phyloP scores from a whole-genome alignment of 192 early-diverging fungal genomes.

The Coemansia sp. region DNA sequence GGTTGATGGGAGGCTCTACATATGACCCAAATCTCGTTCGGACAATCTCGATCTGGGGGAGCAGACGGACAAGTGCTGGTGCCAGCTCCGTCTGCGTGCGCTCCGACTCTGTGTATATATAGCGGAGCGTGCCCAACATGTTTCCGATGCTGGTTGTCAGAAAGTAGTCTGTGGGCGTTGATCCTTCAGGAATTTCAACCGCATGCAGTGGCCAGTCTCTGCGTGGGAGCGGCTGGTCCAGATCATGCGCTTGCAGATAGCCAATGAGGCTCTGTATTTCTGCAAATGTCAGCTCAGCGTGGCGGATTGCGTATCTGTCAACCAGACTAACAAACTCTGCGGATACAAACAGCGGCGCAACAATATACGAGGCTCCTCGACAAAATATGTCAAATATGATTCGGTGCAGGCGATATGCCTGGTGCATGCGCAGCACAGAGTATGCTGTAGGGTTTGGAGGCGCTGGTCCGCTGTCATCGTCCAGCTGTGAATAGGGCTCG shows the following conservation, averaged over 20 bases:
- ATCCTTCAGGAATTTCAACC: not conserved
- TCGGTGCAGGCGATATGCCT: slow-evolving; percentile 32
- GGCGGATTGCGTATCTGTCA: slow-evolving; percentile 10
- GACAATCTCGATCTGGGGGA: slow-evolving; percentile 24
- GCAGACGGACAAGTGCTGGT: slow-evolving; percentile 7
- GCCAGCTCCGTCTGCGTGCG: slow-evolving; percentile 21
- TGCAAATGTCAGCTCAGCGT: slow-evolving; percentile 34
- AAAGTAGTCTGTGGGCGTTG: not conserved
- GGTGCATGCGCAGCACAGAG: slow-evolving; percentile 37
- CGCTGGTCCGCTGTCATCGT: not conserved
- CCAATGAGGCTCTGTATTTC: slow-evolving; percentile 22
- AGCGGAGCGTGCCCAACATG: slow-evolving; percentile 30
- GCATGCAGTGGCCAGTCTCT: not conserved
- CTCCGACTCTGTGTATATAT: slow-evolving; percentile 28
- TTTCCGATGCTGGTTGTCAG: slow-evolving; percentile 2
- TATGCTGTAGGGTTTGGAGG: slow-evolving; percentile 15
- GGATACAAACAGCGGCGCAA: slow-evolving; percentile 26
- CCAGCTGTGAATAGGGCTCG: slow-evolving; percentile 1
- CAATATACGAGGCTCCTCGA: slow-evolving; percentile 33
- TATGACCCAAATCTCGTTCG: slow-evolving; percentile 48
- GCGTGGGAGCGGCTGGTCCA: not conserved
- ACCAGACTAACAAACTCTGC: slow-evolving; percentile 16
- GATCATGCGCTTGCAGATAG: slow-evolving; percentile 9
- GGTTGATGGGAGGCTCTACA: slow-evolving; percentile 13
- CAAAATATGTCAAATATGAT: slow-evolving; percentile 42